Conservation (phyloP, 108 stramenopile genomes). For the Phaeodactylum tricornutum region DNA sequence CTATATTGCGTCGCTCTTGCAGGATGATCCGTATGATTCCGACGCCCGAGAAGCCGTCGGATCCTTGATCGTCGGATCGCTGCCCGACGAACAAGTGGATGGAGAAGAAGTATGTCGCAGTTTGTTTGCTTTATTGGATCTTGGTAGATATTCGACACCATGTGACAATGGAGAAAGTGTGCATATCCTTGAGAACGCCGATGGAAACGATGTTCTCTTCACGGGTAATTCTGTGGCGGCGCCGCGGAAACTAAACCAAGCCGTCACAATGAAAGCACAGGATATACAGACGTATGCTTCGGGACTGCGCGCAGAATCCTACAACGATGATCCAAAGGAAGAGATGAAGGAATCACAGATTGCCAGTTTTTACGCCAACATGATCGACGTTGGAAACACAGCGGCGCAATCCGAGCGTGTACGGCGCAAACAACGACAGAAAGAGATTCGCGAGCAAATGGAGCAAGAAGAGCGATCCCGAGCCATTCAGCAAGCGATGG, state of each 20-base stretch:
- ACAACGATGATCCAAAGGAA: too few species aligned
- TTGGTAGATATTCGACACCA: background rate
- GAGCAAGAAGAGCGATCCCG: constrained; percentile 50
- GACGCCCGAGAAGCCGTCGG: constrained; percentile 46
- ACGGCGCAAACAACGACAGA: constrained; percentile 49
- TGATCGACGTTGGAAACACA: constrained; percentile 40
- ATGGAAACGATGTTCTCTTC: too few species aligned
- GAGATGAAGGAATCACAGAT: constrained; percentile 23
- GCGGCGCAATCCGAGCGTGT: constrained; percentile 41
- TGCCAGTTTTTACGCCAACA: constrained; percentile 53
- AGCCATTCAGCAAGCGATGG: constrained; percentile 49
- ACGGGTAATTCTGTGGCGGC: too few species aligned
- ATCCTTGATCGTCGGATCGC: constrained; percentile 25
- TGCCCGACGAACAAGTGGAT: constrained; percentile 27
- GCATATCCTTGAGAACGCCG: too few species aligned
- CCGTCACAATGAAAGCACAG: constrained; percentile 47
- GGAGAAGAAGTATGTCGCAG: constrained; percentile 14
- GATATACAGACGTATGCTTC: constrained; percentile 48
- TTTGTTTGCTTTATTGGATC: constrained; percentile 31
- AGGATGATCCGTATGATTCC: constrained; percentile 43
- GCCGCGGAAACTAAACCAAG: constrained; percentile 27
- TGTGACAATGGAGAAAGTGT: too few species aligned
- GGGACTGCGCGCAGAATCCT: constrained; percentile 29
- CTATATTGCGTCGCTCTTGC: constrained; percentile 45
- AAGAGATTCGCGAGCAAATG: constrained; percentile 34